These are phyloP conservation scores for Arthrocladium fulminans DNA, from an alignment of 2,329 filamentous ascomycete genomes.

Conservation along the genomic window DNA sequence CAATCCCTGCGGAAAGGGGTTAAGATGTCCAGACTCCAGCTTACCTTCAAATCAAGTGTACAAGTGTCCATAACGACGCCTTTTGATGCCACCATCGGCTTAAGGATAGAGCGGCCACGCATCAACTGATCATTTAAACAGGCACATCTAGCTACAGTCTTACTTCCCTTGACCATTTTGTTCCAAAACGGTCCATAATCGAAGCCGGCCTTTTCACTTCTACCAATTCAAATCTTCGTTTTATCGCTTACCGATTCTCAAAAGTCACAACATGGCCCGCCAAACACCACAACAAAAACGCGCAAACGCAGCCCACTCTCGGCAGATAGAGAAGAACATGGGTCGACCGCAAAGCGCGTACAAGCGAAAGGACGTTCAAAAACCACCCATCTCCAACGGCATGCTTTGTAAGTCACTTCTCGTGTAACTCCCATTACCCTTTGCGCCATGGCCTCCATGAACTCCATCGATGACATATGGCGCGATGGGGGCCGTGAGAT, in stretches of 20 bases:
- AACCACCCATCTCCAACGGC: conserved; percentile 46
- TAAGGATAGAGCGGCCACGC: neutral
- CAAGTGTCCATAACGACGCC: conserved; percentile 2
- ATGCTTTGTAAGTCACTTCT: conserved; percentile 50
- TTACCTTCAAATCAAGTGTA: neutral
- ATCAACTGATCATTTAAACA: neutral
- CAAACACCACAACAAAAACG: conserved; percentile 59
- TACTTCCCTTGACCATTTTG: neutral
- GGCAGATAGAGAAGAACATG: conserved; percentile 51
- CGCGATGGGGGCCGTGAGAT: neutral
- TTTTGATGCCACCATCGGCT: neutral
- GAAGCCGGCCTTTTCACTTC: neutral
- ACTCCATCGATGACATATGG: neutral
- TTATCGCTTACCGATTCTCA: neutral
- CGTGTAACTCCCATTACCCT: neutral
- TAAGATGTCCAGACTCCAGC: neutral
- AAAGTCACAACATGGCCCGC: conserved; percentile 35
- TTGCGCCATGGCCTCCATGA: neutral
- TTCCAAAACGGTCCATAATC: no score
- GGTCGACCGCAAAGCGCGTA: conserved; percentile 42
- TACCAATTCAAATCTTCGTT: neutral
- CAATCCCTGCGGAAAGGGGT: conserved; percentile 1
- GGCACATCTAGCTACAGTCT: neutral
- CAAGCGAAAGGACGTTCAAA: conserved; percentile 42
- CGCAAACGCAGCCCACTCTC: conserved; percentile 54